Percentiles rank a stretch among this genome's conserved stretches.
phyloP scores from a whole-genome alignment of 179 eudicot species.

The Corrigiola litoralis region DNA sequence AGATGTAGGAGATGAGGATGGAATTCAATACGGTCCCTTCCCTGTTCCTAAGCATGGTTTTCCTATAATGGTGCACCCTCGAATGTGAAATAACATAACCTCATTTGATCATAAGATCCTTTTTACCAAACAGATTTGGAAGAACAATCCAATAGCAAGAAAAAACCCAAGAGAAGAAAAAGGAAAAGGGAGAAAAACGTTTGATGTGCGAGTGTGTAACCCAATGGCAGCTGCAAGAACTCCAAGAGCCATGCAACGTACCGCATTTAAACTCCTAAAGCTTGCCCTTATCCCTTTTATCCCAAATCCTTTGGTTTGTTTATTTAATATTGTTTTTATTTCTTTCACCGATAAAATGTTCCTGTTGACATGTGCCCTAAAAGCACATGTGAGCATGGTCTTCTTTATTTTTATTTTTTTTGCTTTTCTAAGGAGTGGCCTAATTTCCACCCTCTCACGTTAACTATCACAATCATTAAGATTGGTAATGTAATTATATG shows the following conservation, averaged over 20 bases:
- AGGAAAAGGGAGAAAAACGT: constrained; percentile 2
- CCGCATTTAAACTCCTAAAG: neutral
- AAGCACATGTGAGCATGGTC: constrained; percentile 14
- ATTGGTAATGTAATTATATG: neutral
- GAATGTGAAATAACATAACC: constrained; percentile 14
- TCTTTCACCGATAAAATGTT: neutral
- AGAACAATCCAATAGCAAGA: neutral
- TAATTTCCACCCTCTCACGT: neutral
- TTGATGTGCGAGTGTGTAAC: constrained; percentile 16
- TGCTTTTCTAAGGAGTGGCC: neutral
- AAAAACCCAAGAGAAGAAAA: neutral
- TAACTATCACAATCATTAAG: constrained; percentile 6
- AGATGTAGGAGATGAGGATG: constrained; percentile 52
- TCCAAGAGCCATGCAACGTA: too few relatives aligned
- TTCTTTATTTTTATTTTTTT: neutral
- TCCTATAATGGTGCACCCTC: constrained; percentile 25
- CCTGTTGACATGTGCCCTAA: constrained; percentile 10
- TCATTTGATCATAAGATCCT: neutral
- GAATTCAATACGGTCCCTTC: constrained; percentile 69
- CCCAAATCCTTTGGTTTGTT: constrained; percentile 7
- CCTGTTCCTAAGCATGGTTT: constrained; percentile 64
- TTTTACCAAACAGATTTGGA: neutral
- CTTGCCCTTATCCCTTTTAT: neutral
- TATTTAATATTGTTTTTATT: neutral
- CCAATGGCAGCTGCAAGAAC: constrained; percentile 1